phyloP scores from a whole-genome alignment of 2,329 filamentous ascomycete genomes.

The Blastomyces gilchristii region DNA sequence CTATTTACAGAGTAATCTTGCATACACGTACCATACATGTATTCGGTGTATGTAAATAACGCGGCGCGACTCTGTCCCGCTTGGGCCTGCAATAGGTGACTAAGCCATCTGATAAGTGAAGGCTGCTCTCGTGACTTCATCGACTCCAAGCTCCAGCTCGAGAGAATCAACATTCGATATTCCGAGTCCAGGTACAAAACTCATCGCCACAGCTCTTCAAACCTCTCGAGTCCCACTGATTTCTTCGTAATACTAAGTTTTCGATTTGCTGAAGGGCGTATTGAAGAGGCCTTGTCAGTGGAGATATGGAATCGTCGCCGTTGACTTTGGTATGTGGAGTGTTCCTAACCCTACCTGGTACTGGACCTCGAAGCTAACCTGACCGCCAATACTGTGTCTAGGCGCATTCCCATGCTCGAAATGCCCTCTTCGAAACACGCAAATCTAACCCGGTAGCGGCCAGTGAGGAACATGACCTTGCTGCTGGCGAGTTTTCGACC shows the following conservation, averaged over 20 bases:
- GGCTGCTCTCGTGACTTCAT: too few species aligned
- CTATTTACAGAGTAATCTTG: too few species aligned
- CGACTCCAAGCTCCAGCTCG: too few species aligned
- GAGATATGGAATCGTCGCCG: slow-evolving; percentile 57
- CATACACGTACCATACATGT: too few species aligned
- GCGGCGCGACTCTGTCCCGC: too few species aligned
- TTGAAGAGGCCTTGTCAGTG: neutral
- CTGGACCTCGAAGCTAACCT: slow-evolving; percentile 15
- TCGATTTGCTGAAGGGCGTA: neutral
- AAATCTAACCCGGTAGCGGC: slow-evolving; percentile 65
- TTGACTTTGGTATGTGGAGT: slow-evolving; percentile 49
- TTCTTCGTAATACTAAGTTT: neutral
- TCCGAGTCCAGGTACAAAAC: too few species aligned
- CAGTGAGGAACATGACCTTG: slow-evolving; percentile 76
- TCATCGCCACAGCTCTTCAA: too few species aligned
- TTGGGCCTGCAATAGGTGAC: too few species aligned
- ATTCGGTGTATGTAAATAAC: too few species aligned
- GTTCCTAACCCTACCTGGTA: slow-evolving; percentile 1
- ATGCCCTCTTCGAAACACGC: slow-evolving; percentile 62
- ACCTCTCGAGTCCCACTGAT: neutral
- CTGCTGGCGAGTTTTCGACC: slow-evolving; percentile 77
- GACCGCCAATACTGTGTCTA: slow-evolving; percentile 28
- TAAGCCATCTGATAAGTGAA: too few species aligned
- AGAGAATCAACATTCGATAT: too few species aligned
- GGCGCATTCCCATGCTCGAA: slow-evolving; percentile 82